Evolutionary conservation across 2,329 filamentous ascomycete genomes (phyloP).

Genomic region (Neofusicoccum sp.): DNA sequence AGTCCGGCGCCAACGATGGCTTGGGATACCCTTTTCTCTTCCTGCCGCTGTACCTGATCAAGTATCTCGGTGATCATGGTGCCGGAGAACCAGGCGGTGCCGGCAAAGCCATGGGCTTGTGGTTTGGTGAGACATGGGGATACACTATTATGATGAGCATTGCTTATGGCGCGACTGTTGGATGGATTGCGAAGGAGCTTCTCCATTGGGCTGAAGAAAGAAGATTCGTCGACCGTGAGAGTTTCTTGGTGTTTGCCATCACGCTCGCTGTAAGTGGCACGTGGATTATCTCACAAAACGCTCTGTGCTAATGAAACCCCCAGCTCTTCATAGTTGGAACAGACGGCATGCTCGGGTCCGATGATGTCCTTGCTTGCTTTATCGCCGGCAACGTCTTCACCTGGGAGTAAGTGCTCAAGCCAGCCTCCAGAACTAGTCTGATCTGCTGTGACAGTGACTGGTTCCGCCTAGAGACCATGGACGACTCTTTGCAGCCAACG

Average conservation of each 20-base stretch:
- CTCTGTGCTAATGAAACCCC: not conserved
- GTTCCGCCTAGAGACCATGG: conserved; percentile 84
- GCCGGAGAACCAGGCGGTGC: conserved; percentile 54
- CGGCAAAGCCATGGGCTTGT: conserved; percentile 68
- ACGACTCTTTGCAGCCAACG: conserved; percentile 90
- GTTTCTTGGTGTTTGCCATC: conserved; percentile 83
- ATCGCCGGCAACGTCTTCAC: conserved; percentile 89
- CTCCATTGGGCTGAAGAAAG: conserved; percentile 81
- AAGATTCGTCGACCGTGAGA: conserved; percentile 81
- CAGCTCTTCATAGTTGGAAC: conserved; percentile 81
- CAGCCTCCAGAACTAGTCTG: conserved; percentile 1
- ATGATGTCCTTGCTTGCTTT: conserved; percentile 89
- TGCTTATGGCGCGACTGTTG: conserved; percentile 72
- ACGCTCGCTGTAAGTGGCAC: conserved; percentile 64
- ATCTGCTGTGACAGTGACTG: conserved; percentile 58
- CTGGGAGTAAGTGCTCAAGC: conserved; percentile 61
- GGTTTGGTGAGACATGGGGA: conserved; percentile 82
- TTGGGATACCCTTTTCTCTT: conserved; percentile 87
- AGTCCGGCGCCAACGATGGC: conserved; percentile 87
- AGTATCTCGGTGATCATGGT: conserved; percentile 64
- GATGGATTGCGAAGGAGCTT: conserved; percentile 77
- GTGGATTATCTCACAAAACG: not conserved
- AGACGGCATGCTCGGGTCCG: conserved; percentile 80
- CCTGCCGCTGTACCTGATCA: conserved; percentile 78
- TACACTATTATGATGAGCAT: conserved; percentile 80